These are phyloP conservation scores for Setaria viridis DNA, from an alignment of 202 grass and related monocot genomes.

Conservation along the genomic window DNA sequence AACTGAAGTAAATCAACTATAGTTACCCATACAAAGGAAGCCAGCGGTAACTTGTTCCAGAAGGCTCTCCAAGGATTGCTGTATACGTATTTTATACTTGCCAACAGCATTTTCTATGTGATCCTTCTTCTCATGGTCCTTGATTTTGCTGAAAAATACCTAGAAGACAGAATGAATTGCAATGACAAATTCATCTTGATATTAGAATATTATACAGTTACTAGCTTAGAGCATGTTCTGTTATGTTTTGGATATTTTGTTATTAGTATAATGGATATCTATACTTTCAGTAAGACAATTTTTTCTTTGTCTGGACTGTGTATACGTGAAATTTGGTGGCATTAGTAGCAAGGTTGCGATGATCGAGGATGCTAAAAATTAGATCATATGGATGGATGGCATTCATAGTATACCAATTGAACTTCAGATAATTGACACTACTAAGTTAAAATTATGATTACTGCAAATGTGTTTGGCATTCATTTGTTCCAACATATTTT, in stretches of 20 bases:
- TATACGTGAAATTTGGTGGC: constrained; percentile 16
- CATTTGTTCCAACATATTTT: constrained; percentile 20
- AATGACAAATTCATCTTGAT: constrained; percentile 27
- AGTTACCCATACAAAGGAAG: constrained; percentile 15
- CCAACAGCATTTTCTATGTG: constrained; percentile 8
- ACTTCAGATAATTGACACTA: not conserved
- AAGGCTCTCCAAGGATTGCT: not conserved
- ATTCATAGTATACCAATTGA: constrained; percentile 19
- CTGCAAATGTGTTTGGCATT: not conserved
- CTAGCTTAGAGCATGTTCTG: not conserved
- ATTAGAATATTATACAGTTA: constrained; percentile 1
- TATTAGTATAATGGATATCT: not conserved
- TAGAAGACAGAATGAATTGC: not conserved
- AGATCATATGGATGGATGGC: not conserved
- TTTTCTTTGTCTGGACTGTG: not conserved
- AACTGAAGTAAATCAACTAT: constrained; percentile 2
- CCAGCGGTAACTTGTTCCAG: not conserved
- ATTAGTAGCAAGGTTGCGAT: not conserved
- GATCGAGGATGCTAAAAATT: constrained; percentile 8
- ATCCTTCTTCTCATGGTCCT: constrained; percentile 8
- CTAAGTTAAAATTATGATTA: constrained; percentile 5
- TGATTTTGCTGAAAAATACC: not conserved
- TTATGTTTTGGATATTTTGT: not conserved
- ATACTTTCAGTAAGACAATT: not conserved
- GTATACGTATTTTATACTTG: not conserved